Evolutionary conservation across 164 flowering plant species (phyloP).

Genomic region (Annona squamosa): DNA sequence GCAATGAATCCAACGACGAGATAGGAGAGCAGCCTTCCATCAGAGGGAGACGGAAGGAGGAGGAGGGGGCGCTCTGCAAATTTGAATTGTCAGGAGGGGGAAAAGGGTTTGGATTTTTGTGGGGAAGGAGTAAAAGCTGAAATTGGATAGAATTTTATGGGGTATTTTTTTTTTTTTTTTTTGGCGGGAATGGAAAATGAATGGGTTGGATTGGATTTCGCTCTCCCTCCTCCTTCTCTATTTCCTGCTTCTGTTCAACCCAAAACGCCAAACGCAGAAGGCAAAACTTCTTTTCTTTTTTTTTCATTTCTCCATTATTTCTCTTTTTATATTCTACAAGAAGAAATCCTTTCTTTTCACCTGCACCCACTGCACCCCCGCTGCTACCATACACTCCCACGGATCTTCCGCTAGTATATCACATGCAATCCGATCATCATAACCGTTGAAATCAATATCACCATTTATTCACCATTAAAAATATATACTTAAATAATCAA

Average conservation of each 20-base stretch:
- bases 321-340: neutral
- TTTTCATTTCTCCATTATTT: too few species aligned
- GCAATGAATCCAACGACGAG: slow-evolving; percentile 17
- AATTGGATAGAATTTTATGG: neutral
- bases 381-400: too few species aligned
- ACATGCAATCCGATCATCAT: too few species aligned
- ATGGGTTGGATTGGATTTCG: neutral
- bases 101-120: neutral
- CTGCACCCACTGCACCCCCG: neutral
- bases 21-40: slow-evolving; percentile 52
- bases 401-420: too few species aligned
- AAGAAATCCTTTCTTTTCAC: neutral
- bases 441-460: too few species aligned
- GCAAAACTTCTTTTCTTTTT: neutral
- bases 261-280: neutral
- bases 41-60: neutral
- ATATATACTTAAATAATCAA: too few species aligned
- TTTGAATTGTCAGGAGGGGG: neutral
- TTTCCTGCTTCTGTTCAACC: neutral
- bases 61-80: neutral
- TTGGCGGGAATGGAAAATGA: neutral
- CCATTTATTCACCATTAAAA: too few species aligned
- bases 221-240: neutral
- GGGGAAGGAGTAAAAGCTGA: neutral
- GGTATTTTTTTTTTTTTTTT: neutral